phyloP scores from a whole-genome alignment of 768 basidiomycete genomes.

The Auricularia heimuer region DNA sequence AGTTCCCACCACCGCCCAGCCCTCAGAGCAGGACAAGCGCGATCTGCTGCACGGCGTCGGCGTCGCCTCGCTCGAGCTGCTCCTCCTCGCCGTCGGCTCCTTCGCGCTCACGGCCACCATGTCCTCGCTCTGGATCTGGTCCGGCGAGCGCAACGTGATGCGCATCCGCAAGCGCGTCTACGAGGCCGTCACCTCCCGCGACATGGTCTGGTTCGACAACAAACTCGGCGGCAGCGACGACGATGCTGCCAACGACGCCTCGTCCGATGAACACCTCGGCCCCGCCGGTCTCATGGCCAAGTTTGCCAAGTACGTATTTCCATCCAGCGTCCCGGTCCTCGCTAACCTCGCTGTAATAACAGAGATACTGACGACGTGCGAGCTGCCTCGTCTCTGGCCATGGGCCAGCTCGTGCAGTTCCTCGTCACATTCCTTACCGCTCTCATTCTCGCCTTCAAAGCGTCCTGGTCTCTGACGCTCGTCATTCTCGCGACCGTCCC shows the following conservation, averaged over 20 bases:
- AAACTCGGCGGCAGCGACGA: constrained; percentile 53
- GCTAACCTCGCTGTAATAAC: constrained; percentile 4
- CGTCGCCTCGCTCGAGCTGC: constrained; percentile 51
- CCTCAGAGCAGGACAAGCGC: constrained; percentile 14
- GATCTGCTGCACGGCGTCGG: constrained; percentile 40
- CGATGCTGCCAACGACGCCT: constrained; percentile 26
- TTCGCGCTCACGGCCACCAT: constrained; percentile 67
- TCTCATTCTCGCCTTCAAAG: constrained; percentile 70
- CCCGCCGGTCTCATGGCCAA: constrained; percentile 91
- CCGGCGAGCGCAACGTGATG: constrained; percentile 71
- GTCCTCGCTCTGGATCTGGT: constrained; percentile 75
- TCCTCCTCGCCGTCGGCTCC: constrained; percentile 55
- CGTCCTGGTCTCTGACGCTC: constrained; percentile 75
- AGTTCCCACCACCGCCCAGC: constrained; percentile 30
- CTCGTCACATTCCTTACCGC: constrained; percentile 69
- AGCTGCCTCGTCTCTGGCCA: constrained; percentile 67
- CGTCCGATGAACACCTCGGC: constrained; percentile 47
- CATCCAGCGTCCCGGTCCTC: constrained; percentile 4
- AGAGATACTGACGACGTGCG: constrained; percentile 96
- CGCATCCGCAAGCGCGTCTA: constrained; percentile 62
- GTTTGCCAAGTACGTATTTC: constrained; percentile 56
- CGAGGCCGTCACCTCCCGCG: constrained; percentile 50
- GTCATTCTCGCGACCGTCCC: constrained; percentile 90
- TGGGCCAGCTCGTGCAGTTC: constrained; percentile 73
- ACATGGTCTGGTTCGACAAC: constrained; percentile 87